Conservation (phyloP, 139 green algal genomes). For the Chlorella sp. region DNA sequence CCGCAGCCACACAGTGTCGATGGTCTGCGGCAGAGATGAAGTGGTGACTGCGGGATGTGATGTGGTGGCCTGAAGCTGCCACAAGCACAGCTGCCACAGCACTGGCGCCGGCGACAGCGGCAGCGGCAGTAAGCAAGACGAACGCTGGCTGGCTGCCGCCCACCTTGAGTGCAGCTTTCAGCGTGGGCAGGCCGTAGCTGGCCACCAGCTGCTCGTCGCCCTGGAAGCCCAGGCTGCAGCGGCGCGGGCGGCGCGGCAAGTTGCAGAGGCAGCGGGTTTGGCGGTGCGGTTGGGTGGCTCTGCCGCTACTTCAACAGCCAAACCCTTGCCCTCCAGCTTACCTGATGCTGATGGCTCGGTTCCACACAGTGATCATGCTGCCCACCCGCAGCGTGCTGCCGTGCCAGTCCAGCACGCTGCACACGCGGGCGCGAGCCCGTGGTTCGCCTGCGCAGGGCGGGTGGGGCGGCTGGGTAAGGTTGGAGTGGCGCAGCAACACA, state of each 20-base stretch:
- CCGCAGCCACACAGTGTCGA: conserved; percentile 36
- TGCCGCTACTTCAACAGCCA: too few relatives aligned
- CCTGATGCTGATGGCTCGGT: conserved; percentile 27
- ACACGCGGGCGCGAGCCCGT: neutral
- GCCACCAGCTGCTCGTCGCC: conserved; percentile 37
- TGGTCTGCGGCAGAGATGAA: neutral
- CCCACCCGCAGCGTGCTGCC: conserved; percentile 36
- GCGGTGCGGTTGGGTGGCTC: too few relatives aligned
- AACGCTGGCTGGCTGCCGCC: neutral
- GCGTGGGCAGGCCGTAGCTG: conserved; percentile 31
- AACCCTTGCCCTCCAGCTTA: neutral
- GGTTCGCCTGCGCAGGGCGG: neutral
- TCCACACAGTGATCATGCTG: conserved; percentile 18
- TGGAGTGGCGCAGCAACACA: too few relatives aligned
- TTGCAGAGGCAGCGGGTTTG: too few relatives aligned
- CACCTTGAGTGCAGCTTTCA: conserved; percentile 28
- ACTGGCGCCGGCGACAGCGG: too few relatives aligned
- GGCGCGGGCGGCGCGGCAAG: too few relatives aligned
- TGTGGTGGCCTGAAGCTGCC: too few relatives aligned
- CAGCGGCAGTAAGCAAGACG: neutral
- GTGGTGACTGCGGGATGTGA: too few relatives aligned
- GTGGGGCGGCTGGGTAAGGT: too few relatives aligned
- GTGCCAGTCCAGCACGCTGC: conserved; percentile 34
- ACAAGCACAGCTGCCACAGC: too few relatives aligned
- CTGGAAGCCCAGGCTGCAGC: conserved; percentile 15